phyloP scores from a whole-genome alignment of 495 filamentous ascomycete genomes.

The Aspergillus bridgeri region DNA sequence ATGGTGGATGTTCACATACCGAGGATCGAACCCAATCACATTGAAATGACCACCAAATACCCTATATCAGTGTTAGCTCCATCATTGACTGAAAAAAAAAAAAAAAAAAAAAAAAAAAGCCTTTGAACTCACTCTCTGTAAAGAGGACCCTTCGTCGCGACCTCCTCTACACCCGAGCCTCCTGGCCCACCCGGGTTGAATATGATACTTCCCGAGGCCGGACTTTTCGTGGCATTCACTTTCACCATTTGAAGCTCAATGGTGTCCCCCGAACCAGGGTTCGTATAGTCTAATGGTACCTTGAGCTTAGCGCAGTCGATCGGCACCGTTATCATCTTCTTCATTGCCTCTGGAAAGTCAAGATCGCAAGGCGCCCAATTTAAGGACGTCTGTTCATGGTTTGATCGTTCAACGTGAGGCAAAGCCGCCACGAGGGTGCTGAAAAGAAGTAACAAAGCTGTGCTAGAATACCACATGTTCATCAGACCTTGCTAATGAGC shows the following conservation, averaged over 20 bases:
- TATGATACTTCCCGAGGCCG: conserved; percentile 4
- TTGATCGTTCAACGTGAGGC: not conserved
- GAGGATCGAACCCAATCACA: conserved; percentile 5
- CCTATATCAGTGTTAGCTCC: not conserved
- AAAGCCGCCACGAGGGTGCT: not conserved
- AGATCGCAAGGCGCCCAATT: conserved; percentile 2
- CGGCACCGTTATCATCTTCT: not conserved
- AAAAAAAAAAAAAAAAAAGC: no score
- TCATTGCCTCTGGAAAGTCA: not conserved
- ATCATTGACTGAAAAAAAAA: no score
- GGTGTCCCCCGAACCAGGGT: conserved; percentile 12
- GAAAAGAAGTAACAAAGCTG: not conserved
- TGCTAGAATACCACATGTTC: not conserved
- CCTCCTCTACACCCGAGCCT: conserved; percentile 28
- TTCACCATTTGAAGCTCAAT: conserved; percentile 16
- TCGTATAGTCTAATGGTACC: conserved; percentile 21
- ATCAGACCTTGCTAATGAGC: not conserved
- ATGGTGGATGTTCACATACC: not conserved
- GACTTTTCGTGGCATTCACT: conserved; percentile 9
- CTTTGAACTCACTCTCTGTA: not conserved
- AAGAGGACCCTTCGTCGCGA: not conserved
- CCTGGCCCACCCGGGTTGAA: conserved; percentile 37
- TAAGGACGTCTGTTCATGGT: not conserved
- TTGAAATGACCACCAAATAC: conserved; percentile 1
- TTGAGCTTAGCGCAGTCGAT: conserved; percentile 11